Evolutionary conservation across 352 stramenopile species (phyloP).

Genomic region (Phytophthora macrochlamydospora): DNA sequence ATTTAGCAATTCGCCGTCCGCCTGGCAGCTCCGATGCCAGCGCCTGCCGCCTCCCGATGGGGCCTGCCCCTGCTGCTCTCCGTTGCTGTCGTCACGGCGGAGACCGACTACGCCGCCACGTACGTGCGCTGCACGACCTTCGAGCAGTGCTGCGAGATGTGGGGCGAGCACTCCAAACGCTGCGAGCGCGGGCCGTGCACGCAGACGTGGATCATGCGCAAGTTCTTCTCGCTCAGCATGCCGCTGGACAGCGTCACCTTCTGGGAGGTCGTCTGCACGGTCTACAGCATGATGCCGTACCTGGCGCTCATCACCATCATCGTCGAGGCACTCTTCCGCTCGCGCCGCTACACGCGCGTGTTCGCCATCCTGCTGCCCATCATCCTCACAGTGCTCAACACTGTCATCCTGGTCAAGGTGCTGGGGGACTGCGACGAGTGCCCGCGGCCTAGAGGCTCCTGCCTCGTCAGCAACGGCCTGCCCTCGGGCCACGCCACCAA

Average conservation of each 20-base stretch:
- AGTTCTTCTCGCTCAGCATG: constrained; percentile 59
- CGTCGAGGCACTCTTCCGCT: constrained; percentile 37
- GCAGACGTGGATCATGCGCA: constrained; percentile 41
- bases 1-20: too few species aligned
- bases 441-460: constrained; percentile 40
- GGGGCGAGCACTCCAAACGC: constrained; percentile 44
- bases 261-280: constrained; percentile 45
- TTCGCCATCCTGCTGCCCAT: constrained; percentile 43
- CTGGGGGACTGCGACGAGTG: constrained; percentile 45
- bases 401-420: constrained; percentile 40
- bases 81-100: not conserved
- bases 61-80: not conserved
- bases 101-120: constrained; percentile 21
- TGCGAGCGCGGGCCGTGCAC: constrained; percentile 48
- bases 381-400: constrained; percentile 46
- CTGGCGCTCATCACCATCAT: constrained; percentile 44
- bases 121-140: constrained; percentile 37
- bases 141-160: constrained; percentile 50
- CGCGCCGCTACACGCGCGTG: constrained; percentile 44
- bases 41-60: too few species aligned
- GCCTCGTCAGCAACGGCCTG: constrained; percentile 45
- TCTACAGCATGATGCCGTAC: constrained; percentile 60
- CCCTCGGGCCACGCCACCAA: constrained; percentile 55
- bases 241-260: constrained; percentile 42
- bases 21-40: too few species aligned